A percentile compares a stretch with the other conserved stretches of the same genome.
These are phyloP conservation scores for Linum usitatissimum DNA, from an alignment of 345 rosid species.

Conservation along the genomic window DNA sequence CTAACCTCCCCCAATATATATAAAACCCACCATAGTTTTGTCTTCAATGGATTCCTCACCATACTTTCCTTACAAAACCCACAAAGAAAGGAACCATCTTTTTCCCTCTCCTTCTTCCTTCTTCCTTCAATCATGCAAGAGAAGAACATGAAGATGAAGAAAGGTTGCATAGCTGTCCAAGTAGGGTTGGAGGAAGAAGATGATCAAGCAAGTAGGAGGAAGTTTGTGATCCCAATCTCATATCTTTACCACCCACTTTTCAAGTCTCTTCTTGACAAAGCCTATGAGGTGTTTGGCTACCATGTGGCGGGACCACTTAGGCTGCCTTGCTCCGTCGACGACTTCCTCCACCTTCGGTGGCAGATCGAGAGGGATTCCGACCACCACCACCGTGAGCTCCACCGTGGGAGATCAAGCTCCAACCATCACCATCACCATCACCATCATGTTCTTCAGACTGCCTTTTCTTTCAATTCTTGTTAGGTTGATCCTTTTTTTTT, in stretches of 20 bases:
- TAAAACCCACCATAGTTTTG: neutral
- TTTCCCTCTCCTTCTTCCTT: neutral
- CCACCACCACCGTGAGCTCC: slow-evolving; percentile 19
- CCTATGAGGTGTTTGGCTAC: slow-evolving; percentile 34
- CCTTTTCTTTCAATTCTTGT: slow-evolving; percentile 31
- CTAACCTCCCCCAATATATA: neutral
- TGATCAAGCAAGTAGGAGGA: slow-evolving; percentile 14
- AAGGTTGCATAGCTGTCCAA: slow-evolving; percentile 38
- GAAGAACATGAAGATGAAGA: slow-evolving; percentile 40
- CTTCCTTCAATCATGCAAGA: neutral
- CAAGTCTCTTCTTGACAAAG: slow-evolving; percentile 29
- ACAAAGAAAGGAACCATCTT: neutral
- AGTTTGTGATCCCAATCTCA: slow-evolving; percentile 33
- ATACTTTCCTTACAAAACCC: neutral
- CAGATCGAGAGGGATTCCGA: slow-evolving; percentile 24
- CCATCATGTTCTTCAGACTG: slow-evolving; percentile 15
- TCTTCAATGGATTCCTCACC: neutral
- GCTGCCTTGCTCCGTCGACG: slow-evolving; percentile 38
- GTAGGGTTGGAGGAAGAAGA: slow-evolving; percentile 33
- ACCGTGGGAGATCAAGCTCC: neutral
- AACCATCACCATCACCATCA: slow-evolving; percentile 13
- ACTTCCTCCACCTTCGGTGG: slow-evolving; percentile 36
- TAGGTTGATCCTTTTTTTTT: slow-evolving; percentile 3
- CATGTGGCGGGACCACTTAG: slow-evolving; percentile 29
- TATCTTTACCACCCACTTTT: slow-evolving; percentile 44